Evolutionary conservation across 805 yeast species (phyloP).

Genomic region (Ogataea salicorniae): DNA sequence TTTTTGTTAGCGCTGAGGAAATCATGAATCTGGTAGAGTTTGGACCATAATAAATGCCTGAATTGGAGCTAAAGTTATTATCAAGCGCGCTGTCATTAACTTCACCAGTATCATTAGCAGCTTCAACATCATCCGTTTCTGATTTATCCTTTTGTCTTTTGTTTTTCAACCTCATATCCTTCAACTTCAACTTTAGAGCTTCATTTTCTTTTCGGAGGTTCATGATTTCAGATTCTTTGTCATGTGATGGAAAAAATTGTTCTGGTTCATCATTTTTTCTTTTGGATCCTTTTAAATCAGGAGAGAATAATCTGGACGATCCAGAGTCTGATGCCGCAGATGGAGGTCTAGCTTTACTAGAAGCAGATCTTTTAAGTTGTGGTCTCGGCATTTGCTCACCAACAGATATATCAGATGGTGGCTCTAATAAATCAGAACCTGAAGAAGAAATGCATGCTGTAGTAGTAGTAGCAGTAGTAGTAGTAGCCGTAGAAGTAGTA

Average conservation of each 20-base stretch:
- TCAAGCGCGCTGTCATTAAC: neutral
- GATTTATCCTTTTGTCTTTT: constrained; percentile 15
- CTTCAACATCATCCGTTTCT: constrained; percentile 10
- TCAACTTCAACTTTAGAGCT: constrained; percentile 22
- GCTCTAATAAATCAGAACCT: too few relatives aligned
- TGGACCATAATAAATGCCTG: constrained; percentile 46
- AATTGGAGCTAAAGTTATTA: constrained; percentile 14
- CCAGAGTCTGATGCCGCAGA: neutral
- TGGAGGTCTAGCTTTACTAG: neutral
- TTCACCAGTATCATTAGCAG: neutral
- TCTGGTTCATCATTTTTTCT: neutral
- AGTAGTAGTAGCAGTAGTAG: neutral
- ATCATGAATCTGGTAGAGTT: constrained; percentile 46
- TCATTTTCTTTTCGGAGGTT: constrained; percentile 26
- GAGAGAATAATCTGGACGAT: neutral
- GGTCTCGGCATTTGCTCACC: neutral
- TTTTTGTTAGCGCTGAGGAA: constrained; percentile 25
- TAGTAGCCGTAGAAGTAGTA: neutral
- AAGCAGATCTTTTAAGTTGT: neutral
- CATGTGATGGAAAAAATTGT: neutral
- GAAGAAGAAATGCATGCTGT: neutral
- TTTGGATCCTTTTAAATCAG: neutral
- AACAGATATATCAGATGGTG: too few relatives aligned
- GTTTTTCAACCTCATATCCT: constrained; percentile 21
- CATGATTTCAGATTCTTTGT: constrained; percentile 9